These are phyloP conservation scores for Hypoxylon cercidicola DNA, from an alignment of 495 filamentous ascomycete species.

Conservation along the genomic window DNA sequence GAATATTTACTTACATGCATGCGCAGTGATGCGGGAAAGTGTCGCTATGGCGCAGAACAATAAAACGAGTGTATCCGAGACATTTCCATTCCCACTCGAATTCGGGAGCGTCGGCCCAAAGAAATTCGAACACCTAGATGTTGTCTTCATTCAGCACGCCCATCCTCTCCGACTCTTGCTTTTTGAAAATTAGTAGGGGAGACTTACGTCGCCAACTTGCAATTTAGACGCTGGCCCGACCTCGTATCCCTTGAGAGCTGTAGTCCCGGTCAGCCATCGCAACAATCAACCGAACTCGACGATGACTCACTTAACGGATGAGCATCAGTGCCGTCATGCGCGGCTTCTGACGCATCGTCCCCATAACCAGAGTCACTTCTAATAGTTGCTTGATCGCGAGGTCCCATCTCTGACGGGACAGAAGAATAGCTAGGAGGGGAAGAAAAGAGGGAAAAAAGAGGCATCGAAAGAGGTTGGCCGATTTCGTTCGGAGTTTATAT, in stretches of 20 bases:
- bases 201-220: slow-evolving; percentile 48
- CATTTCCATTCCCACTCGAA: slow-evolving; percentile 52
- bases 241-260: slow-evolving; percentile 49
- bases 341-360: slow-evolving; percentile 47
- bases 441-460: slow-evolving; percentile 38
- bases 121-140: slow-evolving; percentile 48
- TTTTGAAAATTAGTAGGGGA: background rate
- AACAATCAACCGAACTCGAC: slow-evolving; percentile 10
- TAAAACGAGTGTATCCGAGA: slow-evolving; percentile 47
- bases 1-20: slow-evolving; percentile 47
- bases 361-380: slow-evolving; percentile 51
- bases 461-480: slow-evolving; percentile 34
- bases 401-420: slow-evolving; percentile 49
- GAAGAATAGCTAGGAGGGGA: slow-evolving; percentile 33
- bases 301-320: slow-evolving; percentile 47
- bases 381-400: slow-evolving; percentile 49
- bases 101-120: slow-evolving; percentile 47
- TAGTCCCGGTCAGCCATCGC: slow-evolving; percentile 23
- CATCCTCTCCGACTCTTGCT: background rate
- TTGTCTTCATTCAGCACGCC: slow-evolving; percentile 16
- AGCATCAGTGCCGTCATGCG: slow-evolving; percentile 43
- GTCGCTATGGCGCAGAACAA: slow-evolving; percentile 48
- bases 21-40: slow-evolving; percentile 47
- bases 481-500: slow-evolving; percentile 40
- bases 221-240: slow-evolving; percentile 48